Percentiles rank a stretch among this genome's conserved stretches.
Evolutionary conservation across 148 eudicot genomes (phyloP).

Genomic region (Nepenthes gracilis): DNA sequence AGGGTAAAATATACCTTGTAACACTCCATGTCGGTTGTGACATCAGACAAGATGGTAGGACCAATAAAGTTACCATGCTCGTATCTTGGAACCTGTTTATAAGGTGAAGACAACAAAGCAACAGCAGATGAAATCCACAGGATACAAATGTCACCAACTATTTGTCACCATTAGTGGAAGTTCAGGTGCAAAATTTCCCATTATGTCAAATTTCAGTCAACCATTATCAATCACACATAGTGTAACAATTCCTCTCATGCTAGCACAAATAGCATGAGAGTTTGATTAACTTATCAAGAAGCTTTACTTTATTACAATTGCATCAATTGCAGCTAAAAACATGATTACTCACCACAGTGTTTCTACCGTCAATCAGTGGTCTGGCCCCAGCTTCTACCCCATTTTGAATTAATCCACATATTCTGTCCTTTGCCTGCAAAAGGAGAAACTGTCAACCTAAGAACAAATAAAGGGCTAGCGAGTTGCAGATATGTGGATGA

Average conservation of each 20-base stretch:
- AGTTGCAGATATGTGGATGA: neutral
- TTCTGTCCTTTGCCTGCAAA: constrained; percentile 79
- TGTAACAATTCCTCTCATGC: too few relatives aligned
- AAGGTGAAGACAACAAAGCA: neutral
- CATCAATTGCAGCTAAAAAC: too few relatives aligned
- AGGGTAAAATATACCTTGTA: constrained; percentile 48
- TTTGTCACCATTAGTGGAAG: neutral
- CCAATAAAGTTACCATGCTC: constrained; percentile 92
- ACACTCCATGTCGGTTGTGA: constrained; percentile 89
- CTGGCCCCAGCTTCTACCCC: constrained; percentile 86
- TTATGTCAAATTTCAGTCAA: neutral
- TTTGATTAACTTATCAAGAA: too few relatives aligned
- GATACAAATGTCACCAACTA: neutral
- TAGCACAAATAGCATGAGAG: too few relatives aligned
- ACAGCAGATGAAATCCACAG: neutral
- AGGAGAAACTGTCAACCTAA: constrained; percentile 2
- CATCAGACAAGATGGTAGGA: constrained; percentile 83
- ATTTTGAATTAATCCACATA: constrained; percentile 67
- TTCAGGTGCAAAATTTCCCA: constrained; percentile 4
- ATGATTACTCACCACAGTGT: constrained; percentile 40
- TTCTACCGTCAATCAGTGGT: constrained; percentile 82
- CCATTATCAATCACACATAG: neutral
- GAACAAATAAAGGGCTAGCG: neutral
- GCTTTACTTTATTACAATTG: too few relatives aligned
- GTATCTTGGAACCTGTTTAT: constrained; percentile 75